Evolutionary conservation across 306 rosid species (phyloP).

Genomic region (Castanospermum australe): DNA sequence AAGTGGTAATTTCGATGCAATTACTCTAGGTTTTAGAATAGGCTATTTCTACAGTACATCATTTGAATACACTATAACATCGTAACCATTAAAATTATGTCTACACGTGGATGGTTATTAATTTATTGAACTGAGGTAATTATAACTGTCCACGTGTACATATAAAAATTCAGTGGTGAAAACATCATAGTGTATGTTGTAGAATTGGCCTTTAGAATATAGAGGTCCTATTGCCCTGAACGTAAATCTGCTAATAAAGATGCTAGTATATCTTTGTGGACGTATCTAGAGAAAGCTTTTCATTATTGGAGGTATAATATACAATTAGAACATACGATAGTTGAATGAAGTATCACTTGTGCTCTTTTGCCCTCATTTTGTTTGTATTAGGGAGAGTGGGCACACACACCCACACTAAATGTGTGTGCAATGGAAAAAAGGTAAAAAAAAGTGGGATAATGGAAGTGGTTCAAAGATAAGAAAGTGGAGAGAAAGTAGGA

Average conservation of each 20-base stretch:
- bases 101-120: no score
- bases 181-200: no score
- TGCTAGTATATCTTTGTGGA: not conserved
- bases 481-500: not conserved
- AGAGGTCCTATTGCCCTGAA: not conserved
- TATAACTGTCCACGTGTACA: no score
- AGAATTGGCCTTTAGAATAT: no score
- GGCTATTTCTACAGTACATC: no score
- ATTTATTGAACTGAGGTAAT: no score
- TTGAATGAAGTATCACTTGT: constrained; percentile 10
- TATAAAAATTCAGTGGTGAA: no score
- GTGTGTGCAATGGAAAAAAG: not conserved
- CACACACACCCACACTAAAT: not conserved
- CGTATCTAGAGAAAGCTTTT: not conserved
- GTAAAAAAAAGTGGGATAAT: not conserved
- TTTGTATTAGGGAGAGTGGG: not conserved
- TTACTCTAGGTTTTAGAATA: not conserved
- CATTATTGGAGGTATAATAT: not conserved
- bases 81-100: no score
- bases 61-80: no score
- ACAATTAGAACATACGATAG: not conserved
- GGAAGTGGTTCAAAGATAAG: not conserved
- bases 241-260: not conserved
- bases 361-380: not conserved
- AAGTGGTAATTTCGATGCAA: not conserved